These are phyloP conservation scores for Poronia punctata DNA, from an alignment of 495 filamentous ascomycete genomes.

Conservation along the genomic window DNA sequence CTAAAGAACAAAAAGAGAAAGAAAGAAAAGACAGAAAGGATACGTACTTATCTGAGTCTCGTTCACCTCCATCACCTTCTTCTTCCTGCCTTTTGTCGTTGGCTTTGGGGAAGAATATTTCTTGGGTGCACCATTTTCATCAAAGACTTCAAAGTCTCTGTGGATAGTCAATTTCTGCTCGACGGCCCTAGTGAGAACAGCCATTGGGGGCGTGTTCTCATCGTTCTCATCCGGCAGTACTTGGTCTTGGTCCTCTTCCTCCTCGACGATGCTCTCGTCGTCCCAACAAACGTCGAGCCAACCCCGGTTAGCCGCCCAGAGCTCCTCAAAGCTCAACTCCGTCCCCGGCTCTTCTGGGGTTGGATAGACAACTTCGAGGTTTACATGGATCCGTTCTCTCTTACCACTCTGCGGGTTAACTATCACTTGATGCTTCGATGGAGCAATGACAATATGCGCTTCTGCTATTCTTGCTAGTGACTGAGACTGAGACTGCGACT, in stretches of 20 bases:
- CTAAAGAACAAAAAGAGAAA: too few relatives aligned
- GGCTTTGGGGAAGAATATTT: slow-evolving; percentile 24
- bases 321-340: slow-evolving; percentile 85
- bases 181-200: slow-evolving; percentile 19
- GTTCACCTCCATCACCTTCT: slow-evolving; percentile 70
- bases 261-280: slow-evolving; percentile 26
- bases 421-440: slow-evolving; percentile 58
- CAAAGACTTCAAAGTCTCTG: slow-evolving; percentile 36
- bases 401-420: slow-evolving; percentile 72
- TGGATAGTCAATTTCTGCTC: slow-evolving; percentile 38
- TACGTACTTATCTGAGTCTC: slow-evolving; percentile 78
- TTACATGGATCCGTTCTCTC: slow-evolving; percentile 77
- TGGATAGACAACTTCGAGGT: slow-evolving; percentile 78
- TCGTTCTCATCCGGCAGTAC: slow-evolving; percentile 15
- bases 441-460: slow-evolving; percentile 43
- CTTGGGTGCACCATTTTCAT: slow-evolving; percentile 45
- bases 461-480: slow-evolving; percentile 44
- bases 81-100: slow-evolving; percentile 46
- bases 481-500: too few relatives aligned
- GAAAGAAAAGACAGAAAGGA: not conserved
- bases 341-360: slow-evolving; percentile 56
- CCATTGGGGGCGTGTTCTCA: slow-evolving; percentile 18
- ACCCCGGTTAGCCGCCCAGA: slow-evolving; percentile 71
- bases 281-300: slow-evolving; percentile 73
- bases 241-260: slow-evolving; percentile 7